Evolutionary conservation across 352 stramenopile species (phyloP).

Genomic region (Globisporangium ultimum): DNA sequence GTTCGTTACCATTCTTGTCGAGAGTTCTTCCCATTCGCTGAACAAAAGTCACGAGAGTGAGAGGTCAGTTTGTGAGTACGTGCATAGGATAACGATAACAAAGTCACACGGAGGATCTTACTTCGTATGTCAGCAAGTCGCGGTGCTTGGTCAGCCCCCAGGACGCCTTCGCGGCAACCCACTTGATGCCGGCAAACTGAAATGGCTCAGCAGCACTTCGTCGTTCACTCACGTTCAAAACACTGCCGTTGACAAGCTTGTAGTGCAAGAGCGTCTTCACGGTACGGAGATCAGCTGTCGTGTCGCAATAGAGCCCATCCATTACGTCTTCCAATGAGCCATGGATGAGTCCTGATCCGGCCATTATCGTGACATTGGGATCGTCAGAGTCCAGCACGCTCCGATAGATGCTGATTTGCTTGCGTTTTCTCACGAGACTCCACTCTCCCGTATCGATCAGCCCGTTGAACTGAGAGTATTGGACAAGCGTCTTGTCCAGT

Average conservation of each 20-base stretch:
- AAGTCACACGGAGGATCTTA: background rate
- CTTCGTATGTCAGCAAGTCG: constrained; percentile 40
- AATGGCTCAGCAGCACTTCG: constrained; percentile 26
- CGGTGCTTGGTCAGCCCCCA: constrained; percentile 28
- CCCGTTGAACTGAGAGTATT: constrained; percentile 13
- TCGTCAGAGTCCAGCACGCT: background rate
- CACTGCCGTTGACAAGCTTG: constrained; percentile 20
- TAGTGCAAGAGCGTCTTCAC: constrained; percentile 28
- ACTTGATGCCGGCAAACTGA: constrained; percentile 40
- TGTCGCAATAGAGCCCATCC: constrained; percentile 37
- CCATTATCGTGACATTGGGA: constrained; percentile 1
- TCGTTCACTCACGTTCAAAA: constrained; percentile 28
- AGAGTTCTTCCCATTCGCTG: too few relatives aligned
- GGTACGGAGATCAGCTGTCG: constrained; percentile 24
- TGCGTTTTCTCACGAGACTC: constrained; percentile 5
- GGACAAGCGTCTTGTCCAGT: background rate
- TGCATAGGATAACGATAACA: too few relatives aligned
- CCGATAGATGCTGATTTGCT: constrained; percentile 9
- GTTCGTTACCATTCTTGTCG: too few relatives aligned
- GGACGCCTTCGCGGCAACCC: constrained; percentile 23
- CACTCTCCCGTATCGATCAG: constrained; percentile 9
- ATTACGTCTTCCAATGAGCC: constrained; percentile 27
- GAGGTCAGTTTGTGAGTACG: too few relatives aligned
- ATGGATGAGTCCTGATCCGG: constrained; percentile 5
- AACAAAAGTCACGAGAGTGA: too few relatives aligned